phyloP scores from a whole-genome alignment of 1,284 basidiomycete species.

The Ceratobasidium sp. region DNA sequence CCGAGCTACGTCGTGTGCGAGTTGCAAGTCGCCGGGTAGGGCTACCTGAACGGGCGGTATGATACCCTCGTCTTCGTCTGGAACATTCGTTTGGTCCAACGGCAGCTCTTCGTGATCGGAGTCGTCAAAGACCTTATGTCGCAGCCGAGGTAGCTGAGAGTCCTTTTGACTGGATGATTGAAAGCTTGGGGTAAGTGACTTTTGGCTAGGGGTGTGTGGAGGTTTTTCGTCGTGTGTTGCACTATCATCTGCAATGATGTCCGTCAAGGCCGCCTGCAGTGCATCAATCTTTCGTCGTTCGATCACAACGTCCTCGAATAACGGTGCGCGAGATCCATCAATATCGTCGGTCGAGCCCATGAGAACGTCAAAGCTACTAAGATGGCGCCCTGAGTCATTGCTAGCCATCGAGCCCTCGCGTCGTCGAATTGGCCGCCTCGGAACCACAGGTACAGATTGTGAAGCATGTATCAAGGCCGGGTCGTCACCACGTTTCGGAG shows the following conservation, averaged over 20 bases:
- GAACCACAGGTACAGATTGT: constrained; percentile 37
- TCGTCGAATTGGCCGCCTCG: constrained; percentile 26
- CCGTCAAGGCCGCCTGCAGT: constrained; percentile 92
- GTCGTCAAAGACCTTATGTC: constrained; percentile 54
- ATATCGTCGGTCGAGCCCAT: constrained; percentile 71
- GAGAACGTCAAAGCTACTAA: constrained; percentile 78
- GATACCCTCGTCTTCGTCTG: constrained; percentile 44
- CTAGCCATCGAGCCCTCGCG: constrained; percentile 34
- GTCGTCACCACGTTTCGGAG: constrained; percentile 13
- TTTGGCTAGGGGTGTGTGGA: not conserved
- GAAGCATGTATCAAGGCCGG: constrained; percentile 27
- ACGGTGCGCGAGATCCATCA: constrained; percentile 73
- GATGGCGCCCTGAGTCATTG: constrained; percentile 35
- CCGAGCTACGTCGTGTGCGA: constrained; percentile 84
- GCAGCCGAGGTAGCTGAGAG: constrained; percentile 3
- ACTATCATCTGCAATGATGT: constrained; percentile 89
- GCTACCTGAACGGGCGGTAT: constrained; percentile 75
- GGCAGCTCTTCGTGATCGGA: constrained; percentile 61
- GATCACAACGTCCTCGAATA: constrained; percentile 82
- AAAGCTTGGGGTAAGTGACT: constrained; percentile 15
- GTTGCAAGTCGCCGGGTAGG: constrained; percentile 87
- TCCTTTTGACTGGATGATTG: constrained; percentile 12
- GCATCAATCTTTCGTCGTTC: constrained; percentile 83
- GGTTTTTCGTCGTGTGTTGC: constrained; percentile 23
- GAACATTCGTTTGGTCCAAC: constrained; percentile 43